These are phyloP conservation scores for Pseudopediastrum boryanum DNA, from an alignment of 139 green algal genomes.

Conservation along the genomic window DNA sequence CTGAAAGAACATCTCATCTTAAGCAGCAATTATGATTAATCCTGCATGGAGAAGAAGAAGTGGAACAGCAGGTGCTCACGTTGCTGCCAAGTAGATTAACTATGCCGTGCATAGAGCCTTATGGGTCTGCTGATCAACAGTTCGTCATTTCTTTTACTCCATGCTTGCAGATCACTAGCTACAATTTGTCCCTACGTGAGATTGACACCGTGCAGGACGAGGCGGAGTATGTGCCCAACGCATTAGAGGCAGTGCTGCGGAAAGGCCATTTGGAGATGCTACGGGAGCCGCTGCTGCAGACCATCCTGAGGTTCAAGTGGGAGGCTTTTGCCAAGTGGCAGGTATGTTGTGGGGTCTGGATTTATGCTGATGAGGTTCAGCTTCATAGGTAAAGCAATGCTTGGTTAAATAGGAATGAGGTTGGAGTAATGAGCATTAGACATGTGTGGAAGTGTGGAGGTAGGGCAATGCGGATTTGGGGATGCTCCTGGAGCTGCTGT, in stretches of 20 bases:
- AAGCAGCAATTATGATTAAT: too few relatives aligned
- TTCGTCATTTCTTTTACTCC: too few relatives aligned
- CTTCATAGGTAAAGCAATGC: too few relatives aligned
- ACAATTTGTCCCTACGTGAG: conserved; percentile 59
- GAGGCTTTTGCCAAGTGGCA: conserved; percentile 46
- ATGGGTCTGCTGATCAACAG: too few relatives aligned
- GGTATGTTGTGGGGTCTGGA: not conserved
- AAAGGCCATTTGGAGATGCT: conserved; percentile 55
- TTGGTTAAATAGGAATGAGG: not conserved
- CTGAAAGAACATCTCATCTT: too few relatives aligned
- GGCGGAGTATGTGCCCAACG: conserved; percentile 39
- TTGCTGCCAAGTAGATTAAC: too few relatives aligned
- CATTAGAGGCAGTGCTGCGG: conserved; percentile 52
- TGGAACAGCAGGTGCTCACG: too few relatives aligned
- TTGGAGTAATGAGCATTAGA: not conserved
- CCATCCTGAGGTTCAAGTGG: conserved; percentile 62
- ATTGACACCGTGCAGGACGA: conserved; percentile 57
- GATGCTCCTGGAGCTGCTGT: too few relatives aligned
- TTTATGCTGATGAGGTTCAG: too few relatives aligned
- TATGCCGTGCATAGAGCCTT: too few relatives aligned
- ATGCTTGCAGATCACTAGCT: conserved; percentile 50
- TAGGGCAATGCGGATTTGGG: too few relatives aligned
- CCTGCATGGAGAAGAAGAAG: too few relatives aligned
- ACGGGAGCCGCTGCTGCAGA: conserved; percentile 54
- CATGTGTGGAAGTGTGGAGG: not conserved